Conservation (phyloP, 2,329 filamentous ascomycete genomes). For the Claviceps sp. region DNA sequence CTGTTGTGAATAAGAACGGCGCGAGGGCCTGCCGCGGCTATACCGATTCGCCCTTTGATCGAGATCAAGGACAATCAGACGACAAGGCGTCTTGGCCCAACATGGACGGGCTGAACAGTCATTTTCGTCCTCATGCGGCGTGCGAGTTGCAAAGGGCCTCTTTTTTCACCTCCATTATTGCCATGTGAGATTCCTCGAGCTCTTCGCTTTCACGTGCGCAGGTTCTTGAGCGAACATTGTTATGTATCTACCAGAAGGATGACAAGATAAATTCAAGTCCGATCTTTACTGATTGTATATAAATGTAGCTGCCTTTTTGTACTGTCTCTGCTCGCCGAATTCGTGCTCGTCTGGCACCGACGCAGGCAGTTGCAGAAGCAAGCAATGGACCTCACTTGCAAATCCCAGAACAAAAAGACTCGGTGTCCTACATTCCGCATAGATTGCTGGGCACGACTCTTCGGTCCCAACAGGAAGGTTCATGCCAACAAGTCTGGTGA, state of each 20-base stretch:
- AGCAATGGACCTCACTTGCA: constrained; percentile 45
- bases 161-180: constrained; percentile 67
- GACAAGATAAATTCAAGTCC: too few relatives aligned
- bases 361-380: constrained; percentile 66
- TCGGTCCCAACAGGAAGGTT: constrained; percentile 3
- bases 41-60: constrained; percentile 57
- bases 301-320: constrained; percentile 42
- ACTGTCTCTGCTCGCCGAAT: constrained; percentile 54
- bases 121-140: constrained; percentile 21
- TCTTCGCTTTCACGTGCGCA: background rate
- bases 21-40: constrained; percentile 45
- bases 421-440: too few relatives aligned
- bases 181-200: constrained; percentile 38
- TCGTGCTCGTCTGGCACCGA: constrained; percentile 56
- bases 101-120: too few relatives aligned
- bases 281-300: too few relatives aligned
- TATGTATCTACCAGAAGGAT: too few relatives aligned
- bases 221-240: background rate
- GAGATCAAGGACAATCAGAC: constrained; percentile 33
- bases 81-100: constrained; percentile 21
- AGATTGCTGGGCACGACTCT: background rate
- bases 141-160: constrained; percentile 66
- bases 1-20: constrained; percentile 58
- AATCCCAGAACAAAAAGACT: too few relatives aligned
- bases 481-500: background rate